These are phyloP conservation scores for Solanum sitiens DNA, from an alignment of 257 asterid species.

Conservation along the genomic window DNA sequence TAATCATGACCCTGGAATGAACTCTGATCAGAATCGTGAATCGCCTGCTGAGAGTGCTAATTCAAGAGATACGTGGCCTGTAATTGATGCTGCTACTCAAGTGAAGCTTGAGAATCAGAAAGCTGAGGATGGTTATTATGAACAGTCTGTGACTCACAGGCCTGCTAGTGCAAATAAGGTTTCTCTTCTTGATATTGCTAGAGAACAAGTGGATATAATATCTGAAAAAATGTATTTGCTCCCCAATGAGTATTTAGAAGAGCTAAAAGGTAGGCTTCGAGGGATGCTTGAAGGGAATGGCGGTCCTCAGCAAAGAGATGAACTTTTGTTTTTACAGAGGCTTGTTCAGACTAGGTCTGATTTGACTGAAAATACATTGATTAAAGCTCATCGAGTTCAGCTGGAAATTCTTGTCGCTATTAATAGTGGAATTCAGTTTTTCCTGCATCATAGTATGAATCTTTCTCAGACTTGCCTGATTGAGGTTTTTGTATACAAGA, in stretches of 20 bases:
- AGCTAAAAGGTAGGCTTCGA: slow-evolving; percentile 65
- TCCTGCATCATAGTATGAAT: slow-evolving; percentile 85
- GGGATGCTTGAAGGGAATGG: slow-evolving; percentile 85
- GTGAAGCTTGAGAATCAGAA: slow-evolving; percentile 55
- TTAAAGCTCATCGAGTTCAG: slow-evolving; percentile 68
- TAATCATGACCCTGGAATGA: slow-evolving; percentile 65
- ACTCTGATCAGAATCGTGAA: slow-evolving; percentile 63
- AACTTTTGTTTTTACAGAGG: slow-evolving; percentile 71
- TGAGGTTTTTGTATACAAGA: slow-evolving; percentile 70
- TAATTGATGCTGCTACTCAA: slow-evolving; percentile 44
- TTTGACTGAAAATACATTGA: slow-evolving; percentile 58
- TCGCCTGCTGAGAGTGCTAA: slow-evolving; percentile 93
- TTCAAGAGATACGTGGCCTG: slow-evolving; percentile 91
- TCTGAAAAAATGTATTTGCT: slow-evolving; percentile 80
- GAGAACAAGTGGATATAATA: slow-evolving; percentile 61
- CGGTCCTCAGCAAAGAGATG: slow-evolving; percentile 78
- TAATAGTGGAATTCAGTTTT: slow-evolving; percentile 84
- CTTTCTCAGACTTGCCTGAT: slow-evolving; percentile 81
- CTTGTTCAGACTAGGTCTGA: slow-evolving; percentile 74
- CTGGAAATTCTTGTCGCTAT: slow-evolving; percentile 74
- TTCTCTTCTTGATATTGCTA: slow-evolving; percentile 66
- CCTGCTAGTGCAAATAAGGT: slow-evolving; percentile 59
- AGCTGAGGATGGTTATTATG: slow-evolving; percentile 61
- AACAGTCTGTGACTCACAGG: slow-evolving; percentile 62
- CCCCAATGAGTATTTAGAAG: slow-evolving; percentile 69